phyloP scores from a whole-genome alignment of 169 alveolate species.

The Plasmodium gaboni region DNA sequence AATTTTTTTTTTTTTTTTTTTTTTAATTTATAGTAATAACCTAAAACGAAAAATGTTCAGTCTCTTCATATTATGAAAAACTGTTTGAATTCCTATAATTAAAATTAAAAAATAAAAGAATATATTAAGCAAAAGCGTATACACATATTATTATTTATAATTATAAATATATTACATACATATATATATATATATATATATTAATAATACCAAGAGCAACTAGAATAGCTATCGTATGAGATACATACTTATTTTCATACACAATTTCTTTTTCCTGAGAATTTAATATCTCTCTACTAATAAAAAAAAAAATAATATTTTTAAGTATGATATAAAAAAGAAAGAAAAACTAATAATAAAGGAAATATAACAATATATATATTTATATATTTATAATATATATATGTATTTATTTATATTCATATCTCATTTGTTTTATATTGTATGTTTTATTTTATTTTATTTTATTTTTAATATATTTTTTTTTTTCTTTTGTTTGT shows the following conservation, averaged over 20 bases:
- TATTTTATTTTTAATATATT: neutral
- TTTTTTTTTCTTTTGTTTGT: neutral
- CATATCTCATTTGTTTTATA: neutral
- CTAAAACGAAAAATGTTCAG: constrained; percentile 23
- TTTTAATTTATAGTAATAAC: constrained; percentile 11
- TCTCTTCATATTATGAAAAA: constrained; percentile 21
- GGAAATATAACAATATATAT: neutral
- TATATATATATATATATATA: neutral
- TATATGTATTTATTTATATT: neutral
- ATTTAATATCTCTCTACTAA: constrained; percentile 56
- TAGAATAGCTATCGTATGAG: constrained; percentile 58
- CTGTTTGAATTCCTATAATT: constrained; percentile 44
- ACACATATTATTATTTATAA: neutral
- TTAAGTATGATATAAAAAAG: neutral
- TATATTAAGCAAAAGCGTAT: neutral
- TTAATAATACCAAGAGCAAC: constrained; percentile 43
- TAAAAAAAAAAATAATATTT: constrained; percentile 4
- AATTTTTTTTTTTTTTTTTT: no score
- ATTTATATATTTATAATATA: neutral
- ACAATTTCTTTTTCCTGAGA: constrained; percentile 36
- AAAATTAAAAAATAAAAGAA: neutral
- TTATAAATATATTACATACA: no score
- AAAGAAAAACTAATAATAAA: no score
- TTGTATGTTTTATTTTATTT: neutral
- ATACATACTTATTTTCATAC: constrained; percentile 28